phyloP scores from a whole-genome alignment of 75 land plant species.

The Gnetum montanum region DNA sequence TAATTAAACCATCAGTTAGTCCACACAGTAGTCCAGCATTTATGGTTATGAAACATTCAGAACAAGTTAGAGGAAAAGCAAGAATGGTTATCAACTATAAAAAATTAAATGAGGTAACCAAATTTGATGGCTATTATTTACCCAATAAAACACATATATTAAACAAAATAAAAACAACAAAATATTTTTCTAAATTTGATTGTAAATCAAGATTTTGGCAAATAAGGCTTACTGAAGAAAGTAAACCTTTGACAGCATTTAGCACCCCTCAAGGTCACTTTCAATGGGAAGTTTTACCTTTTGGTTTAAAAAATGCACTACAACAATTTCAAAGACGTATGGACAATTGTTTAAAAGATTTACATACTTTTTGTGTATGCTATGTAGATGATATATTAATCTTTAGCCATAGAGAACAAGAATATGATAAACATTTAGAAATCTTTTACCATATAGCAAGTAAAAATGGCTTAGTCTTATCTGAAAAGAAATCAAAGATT shows the following conservation, averaged over 20 bases:
- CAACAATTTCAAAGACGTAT: not conserved
- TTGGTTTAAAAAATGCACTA: not conserved
- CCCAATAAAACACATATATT: not conserved
- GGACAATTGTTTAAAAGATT: not conserved
- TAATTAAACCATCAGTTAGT: not conserved
- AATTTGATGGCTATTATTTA: not conserved
- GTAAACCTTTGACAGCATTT: not conserved
- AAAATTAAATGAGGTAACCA: not conserved
- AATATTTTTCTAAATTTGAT: not conserved
- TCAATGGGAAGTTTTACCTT: not conserved
- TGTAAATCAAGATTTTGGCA: not conserved
- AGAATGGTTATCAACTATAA: not conserved
- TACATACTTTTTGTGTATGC: not conserved
- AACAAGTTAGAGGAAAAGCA: not conserved
- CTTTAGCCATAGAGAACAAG: not conserved
- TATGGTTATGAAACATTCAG: not conserved
- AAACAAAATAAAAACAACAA: not conserved
- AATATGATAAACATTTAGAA: not conserved
- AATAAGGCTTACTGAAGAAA: not conserved
- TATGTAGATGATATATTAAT: not conserved
- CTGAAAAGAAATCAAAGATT: not conserved
- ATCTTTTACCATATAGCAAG: not conserved
- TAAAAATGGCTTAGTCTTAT: not conserved
- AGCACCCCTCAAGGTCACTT: not conserved
- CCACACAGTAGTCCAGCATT: not conserved